These are phyloP conservation scores for Fusarium agapanthi DNA, from an alignment of 2,329 filamentous ascomycete genomes.

Conservation along the genomic window DNA sequence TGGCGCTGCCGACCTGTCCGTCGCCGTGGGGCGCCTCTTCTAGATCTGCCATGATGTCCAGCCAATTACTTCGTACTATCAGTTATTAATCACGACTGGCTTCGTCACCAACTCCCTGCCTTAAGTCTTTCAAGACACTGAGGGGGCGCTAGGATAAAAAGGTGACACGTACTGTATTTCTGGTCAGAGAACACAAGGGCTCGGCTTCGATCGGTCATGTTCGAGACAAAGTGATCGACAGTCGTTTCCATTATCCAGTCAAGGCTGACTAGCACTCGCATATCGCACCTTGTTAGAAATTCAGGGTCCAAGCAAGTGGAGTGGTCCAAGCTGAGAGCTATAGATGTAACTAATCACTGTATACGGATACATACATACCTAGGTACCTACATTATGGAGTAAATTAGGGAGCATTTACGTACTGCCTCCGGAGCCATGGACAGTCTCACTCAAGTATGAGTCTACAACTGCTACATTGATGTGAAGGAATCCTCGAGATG, in stretches of 20 bases:
- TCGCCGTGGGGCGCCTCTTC: conserved; percentile 7
- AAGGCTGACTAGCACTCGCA: conserved; percentile 6
- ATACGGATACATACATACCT: background rate
- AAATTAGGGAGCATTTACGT: conserved; percentile 7
- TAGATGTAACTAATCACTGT: conserved; percentile 11
- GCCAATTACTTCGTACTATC: background rate
- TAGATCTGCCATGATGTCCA: background rate
- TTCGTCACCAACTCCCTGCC: conserved; percentile 26
- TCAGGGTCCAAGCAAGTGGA: conserved; percentile 33
- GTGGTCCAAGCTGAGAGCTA: conserved; percentile 29
- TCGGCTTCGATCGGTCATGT: conserved; percentile 13
- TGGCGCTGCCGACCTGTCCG: conserved; percentile 25
- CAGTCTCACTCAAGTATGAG: background rate
- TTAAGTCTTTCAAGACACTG: background rate
- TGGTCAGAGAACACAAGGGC: background rate
- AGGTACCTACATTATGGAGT: background rate
- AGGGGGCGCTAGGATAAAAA: background rate
- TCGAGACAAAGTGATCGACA: conserved; percentile 21
- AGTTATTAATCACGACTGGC: background rate
- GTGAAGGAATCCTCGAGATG: background rate
- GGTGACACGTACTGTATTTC: background rate
- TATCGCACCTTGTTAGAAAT: conserved; percentile 23
- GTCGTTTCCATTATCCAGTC: conserved; percentile 3
- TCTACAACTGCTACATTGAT: background rate
- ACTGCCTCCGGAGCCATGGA: conserved; percentile 4